A percentile compares a stretch with the other conserved stretches of the same genome.
Conservation (phyloP, 2,329 filamentous ascomycete species). For the Biscogniauxia sp. region DNA sequence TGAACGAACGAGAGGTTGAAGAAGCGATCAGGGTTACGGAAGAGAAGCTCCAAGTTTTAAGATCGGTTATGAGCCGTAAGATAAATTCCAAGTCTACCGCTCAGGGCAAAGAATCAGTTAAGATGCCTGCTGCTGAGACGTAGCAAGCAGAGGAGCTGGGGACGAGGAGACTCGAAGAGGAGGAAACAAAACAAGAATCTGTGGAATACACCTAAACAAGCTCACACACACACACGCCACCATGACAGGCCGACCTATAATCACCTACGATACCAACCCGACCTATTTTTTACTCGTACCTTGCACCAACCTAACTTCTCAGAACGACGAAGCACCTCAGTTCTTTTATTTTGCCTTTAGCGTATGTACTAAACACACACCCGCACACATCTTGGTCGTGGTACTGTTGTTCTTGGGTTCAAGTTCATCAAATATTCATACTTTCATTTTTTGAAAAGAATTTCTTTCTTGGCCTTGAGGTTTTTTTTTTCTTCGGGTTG, state of each 20-base stretch:
- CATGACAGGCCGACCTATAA: not conserved
- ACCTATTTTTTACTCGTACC: not conserved
- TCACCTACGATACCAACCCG: not conserved
- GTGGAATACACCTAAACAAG: not conserved
- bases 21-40: conserved; percentile 85
- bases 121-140: not conserved
- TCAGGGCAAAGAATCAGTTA: conserved; percentile 9
- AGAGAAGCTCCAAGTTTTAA: conserved; percentile 75
- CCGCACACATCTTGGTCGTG: not conserved
- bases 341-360: not conserved
- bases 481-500: not conserved
- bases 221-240: not conserved
- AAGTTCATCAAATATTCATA: not conserved
- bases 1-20: conserved; percentile 71
- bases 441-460: not conserved
- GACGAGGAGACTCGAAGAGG: not conserved
- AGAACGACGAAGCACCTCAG: not conserved
- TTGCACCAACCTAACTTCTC: not conserved
- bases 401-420: not conserved
- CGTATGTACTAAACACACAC: not conserved
- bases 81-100: conserved; percentile 30
- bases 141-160: not conserved
- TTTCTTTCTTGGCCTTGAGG: no score
- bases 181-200: not conserved
- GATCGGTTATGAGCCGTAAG: conserved; percentile 66